These are phyloP conservation scores for Annulohypoxylon moriforme DNA, from an alignment of 495 filamentous ascomycete species.

Conservation along the genomic window DNA sequence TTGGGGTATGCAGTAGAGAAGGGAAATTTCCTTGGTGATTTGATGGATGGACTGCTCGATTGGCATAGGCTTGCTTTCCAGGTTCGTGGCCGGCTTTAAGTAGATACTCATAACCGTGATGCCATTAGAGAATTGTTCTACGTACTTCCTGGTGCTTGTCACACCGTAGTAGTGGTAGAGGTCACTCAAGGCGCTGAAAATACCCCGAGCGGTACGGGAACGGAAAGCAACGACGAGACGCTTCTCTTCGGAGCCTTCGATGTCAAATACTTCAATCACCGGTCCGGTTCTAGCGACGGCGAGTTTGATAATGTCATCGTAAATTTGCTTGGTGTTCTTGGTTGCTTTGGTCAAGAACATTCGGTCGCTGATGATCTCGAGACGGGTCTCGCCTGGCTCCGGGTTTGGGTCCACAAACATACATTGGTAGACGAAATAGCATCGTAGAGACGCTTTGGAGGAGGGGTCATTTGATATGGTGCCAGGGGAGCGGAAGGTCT, in stretches of 20 bases:
- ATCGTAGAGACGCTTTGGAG: slow-evolving; percentile 83
- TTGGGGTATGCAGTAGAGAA: slow-evolving; percentile 97
- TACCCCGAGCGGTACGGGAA: slow-evolving; percentile 87
- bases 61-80: slow-evolving; percentile 59
- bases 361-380: slow-evolving; percentile 92
- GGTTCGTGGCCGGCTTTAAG: slow-evolving; percentile 73
- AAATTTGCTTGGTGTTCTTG: slow-evolving; percentile 92
- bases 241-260: slow-evolving; percentile 90
- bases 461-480: slow-evolving; percentile 62
- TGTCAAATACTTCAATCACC: slow-evolving; percentile 97
- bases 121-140: slow-evolving; percentile 98
- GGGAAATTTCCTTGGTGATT: slow-evolving; percentile 97
- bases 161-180: slow-evolving; percentile 99
- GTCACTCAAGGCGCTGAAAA: slow-evolving; percentile 96
- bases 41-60: slow-evolving; percentile 97
- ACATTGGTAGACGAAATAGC: slow-evolving; percentile 98
- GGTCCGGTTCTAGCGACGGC: slow-evolving; percentile 86
- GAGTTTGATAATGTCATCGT: slow-evolving; percentile 90
- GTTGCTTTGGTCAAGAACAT: slow-evolving; percentile 96
- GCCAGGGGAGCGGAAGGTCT: slow-evolving; percentile 94
- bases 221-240: slow-evolving; percentile 93
- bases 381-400: slow-evolving; percentile 79
- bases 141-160: slow-evolving; percentile 95
- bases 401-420: slow-evolving; percentile 82
- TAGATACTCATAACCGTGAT: slow-evolving; percentile 97